A percentile compares a stretch with the other conserved stretches of the same genome.
Evolutionary conservation across 2,329 filamentous ascomycete genomes (phyloP).

Genomic region (Sclerotinia borealis): DNA sequence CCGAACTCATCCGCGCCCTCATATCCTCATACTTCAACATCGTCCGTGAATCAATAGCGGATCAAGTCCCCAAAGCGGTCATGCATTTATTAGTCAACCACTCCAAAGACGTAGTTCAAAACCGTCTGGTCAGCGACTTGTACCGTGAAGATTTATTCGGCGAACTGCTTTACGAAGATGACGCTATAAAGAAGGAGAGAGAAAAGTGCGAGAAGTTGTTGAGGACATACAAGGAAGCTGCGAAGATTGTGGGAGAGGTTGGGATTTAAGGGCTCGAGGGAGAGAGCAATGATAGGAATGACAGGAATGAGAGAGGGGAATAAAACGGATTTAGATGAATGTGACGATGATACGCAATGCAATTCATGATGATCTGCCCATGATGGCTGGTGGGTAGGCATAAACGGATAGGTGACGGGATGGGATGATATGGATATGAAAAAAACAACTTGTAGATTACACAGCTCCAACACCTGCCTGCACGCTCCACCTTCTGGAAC

Average conservation of each 20-base stretch:
- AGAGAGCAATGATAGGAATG: background rate
- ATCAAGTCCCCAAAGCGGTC: conserved; percentile 96
- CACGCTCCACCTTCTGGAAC: background rate
- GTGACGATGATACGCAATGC: background rate
- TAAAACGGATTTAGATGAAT: background rate
- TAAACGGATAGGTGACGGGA: background rate
- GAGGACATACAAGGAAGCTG: conserved; percentile 92
- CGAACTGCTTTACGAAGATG: conserved; percentile 94
- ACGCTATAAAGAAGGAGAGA: conserved; percentile 92
- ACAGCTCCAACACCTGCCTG: background rate
- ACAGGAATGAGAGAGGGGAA: background rate
- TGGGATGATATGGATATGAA: background rate
- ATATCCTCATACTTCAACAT: conserved; percentile 99
- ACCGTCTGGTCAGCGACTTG: conserved; percentile 87
- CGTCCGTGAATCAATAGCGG: conserved; percentile 94
- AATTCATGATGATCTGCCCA: conserved; percentile 1
- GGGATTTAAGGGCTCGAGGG: conserved; percentile 45
- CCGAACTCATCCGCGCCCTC: conserved; percentile 89
- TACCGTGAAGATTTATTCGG: conserved; percentile 90
- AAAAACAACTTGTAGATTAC: conserved; percentile 6
- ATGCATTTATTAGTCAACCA: conserved; percentile 99
- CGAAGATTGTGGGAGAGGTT: conserved; percentile 97
- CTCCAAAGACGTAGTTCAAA: conserved; percentile 96
- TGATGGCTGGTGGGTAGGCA: background rate
- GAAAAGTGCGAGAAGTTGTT: conserved; percentile 98